Base-by-base conservation (phyloP, 169 alveolate species). In the Cryptosporidium parvum region DNA sequence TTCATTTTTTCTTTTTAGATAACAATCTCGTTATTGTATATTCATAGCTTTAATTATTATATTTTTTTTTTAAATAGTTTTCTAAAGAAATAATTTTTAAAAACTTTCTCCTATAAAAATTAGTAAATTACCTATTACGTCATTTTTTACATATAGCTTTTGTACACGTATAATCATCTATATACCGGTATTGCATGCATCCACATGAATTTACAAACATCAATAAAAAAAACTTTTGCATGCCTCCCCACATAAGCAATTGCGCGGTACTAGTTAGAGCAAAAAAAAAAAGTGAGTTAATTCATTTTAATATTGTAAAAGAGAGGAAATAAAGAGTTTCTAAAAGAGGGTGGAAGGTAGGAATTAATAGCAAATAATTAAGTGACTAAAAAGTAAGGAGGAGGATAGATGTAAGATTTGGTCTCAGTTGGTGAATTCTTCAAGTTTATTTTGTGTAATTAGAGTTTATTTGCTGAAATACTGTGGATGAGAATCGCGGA, bases 131-230 rank as follows among this genome's bases (percentile, higher is more conserved):
- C 0, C 33, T 65, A 65, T 65, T 65, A 14, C 29, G 48, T 29
- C 44, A 65, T 65, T 33, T 65, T 33, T 35, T 26, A 31, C 80
- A n/a, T 52, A 10, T 29, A 48, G 48, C 31, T 23, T 21, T 1
- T 45, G 16, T 26, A 31, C 48, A 33, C 65, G 52, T 71, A 45
- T 44, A 52, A 31, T 71, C 85, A 71, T 5, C 14, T 52, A 23
- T 51, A 21, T 71, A 71, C 85, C 69, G 85, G 65, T 51, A 31
- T 65, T 71, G 65, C 85, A 71, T 71, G 85, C 85, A 71, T 71
- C 85, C 85, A 71, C 85, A 71, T 71, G 48, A 71, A 44, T 51
- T 71, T 71, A 18, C 10, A 29, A 21, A 16, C 37, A 33, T 29
- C 29, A 51, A 48, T n/a, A 9, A 31, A 16, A 16, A 35, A 71